Evolutionary conservation across 1,284 basidiomycete species (phyloP).

Genomic region (Trichosporon faecale): DNA sequence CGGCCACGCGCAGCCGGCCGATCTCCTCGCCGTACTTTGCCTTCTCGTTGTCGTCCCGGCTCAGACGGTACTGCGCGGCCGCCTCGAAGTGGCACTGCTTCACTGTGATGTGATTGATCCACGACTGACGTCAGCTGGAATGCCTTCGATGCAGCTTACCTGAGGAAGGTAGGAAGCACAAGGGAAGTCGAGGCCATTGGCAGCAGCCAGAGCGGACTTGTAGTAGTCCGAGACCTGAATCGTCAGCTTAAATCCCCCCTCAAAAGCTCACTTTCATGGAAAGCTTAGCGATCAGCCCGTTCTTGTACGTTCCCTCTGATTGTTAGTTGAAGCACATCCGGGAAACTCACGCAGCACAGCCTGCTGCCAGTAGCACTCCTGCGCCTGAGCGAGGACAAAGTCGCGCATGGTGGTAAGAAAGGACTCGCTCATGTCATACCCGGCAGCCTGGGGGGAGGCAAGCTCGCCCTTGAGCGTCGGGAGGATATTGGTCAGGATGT

Average conservation of each 20-base stretch:
- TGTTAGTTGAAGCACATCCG: constrained; percentile 15
- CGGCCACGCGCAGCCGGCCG: constrained; percentile 67
- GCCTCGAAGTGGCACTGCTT: constrained; percentile 86
- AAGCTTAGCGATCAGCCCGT: constrained; percentile 79
- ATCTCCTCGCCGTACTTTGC: constrained; percentile 82
- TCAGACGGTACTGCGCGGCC: constrained; percentile 84
- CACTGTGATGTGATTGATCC: constrained; percentile 75
- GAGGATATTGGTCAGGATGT: constrained; percentile 61
- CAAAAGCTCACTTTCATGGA: constrained; percentile 61
- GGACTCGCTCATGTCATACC: constrained; percentile 62
- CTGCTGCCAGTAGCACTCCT: constrained; percentile 95
- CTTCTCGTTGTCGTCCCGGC: constrained; percentile 83
- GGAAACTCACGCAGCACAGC: constrained; percentile 68
- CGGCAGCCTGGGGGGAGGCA: constrained; percentile 41
- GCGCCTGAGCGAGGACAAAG: constrained; percentile 89
- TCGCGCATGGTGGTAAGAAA: constrained; percentile 66
- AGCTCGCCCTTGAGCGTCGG: constrained; percentile 61
- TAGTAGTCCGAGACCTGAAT: constrained; percentile 69
- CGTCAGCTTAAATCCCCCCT: background rate
- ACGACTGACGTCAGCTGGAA: constrained; percentile 58
- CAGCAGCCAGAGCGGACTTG: constrained; percentile 57
- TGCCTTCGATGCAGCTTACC: constrained; percentile 36
- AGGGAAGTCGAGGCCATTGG: constrained; percentile 57
- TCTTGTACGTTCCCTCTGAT: constrained; percentile 68
- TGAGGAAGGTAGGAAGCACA: constrained; percentile 49